Percentiles rank a stretch among this genome's conserved stretches.
These are phyloP conservation scores for Naegleria lovaniensis DNA, from an alignment of 208 protist species.

Conservation along the genomic window DNA sequence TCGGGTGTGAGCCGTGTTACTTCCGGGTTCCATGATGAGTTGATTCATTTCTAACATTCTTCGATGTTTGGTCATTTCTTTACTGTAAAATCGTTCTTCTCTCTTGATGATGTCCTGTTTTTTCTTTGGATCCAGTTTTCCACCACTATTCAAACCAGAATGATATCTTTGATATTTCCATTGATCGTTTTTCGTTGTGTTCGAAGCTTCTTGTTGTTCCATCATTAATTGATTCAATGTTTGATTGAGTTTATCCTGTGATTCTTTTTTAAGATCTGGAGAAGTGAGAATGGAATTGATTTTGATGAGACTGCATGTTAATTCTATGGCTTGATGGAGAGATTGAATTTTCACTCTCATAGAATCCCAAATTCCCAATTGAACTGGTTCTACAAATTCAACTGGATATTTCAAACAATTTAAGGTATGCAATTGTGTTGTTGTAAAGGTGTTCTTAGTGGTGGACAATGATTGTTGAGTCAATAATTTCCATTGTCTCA, in stretches of 20 bases:
- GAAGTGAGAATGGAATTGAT: not conserved
- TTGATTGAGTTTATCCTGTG: not conserved
- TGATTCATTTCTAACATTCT: not conserved
- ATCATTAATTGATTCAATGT: not conserved
- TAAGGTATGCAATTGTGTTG: too few relatives aligned
- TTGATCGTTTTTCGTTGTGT: not conserved
- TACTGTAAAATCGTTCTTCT: not conserved
- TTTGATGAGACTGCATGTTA: not conserved
- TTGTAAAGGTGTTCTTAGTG: too few relatives aligned
- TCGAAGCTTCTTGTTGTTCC: not conserved
- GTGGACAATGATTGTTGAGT: not conserved
- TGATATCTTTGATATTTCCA: not conserved
- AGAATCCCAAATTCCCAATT: not conserved
- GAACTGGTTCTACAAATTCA: not conserved
- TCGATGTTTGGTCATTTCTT: not conserved
- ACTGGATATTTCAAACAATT: not conserved
- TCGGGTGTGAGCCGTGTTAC: too few relatives aligned
- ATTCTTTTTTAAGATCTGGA: not conserved
- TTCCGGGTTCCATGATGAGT: too few relatives aligned
- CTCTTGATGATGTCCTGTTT: not conserved
- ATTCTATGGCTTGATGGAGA: not conserved
- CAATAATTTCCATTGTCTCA: not conserved
- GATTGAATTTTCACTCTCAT: slow-evolving; percentile 17
- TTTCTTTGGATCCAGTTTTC: not conserved
- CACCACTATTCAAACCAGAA: not conserved